Evolutionary conservation across 2,329 filamentous ascomycete genomes (phyloP).

Genomic region (Diaporthe citri): DNA sequence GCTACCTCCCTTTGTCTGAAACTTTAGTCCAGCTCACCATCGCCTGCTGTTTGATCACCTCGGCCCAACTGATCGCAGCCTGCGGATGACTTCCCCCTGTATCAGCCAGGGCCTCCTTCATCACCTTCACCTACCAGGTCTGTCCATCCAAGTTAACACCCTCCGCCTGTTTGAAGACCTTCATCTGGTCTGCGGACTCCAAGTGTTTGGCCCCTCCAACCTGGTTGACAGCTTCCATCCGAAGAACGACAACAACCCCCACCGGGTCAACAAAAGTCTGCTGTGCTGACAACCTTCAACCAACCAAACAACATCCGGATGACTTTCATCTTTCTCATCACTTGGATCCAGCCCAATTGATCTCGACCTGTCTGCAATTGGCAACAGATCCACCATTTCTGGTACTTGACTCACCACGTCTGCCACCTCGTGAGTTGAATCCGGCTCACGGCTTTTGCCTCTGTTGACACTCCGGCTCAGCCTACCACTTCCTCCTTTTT

Average conservation of each 20-base stretch:
- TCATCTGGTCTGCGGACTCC: not conserved
- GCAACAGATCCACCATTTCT: not conserved
- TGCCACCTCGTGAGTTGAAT: not conserved
- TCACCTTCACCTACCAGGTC: not conserved
- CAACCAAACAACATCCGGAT: not conserved
- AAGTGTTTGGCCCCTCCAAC: not conserved
- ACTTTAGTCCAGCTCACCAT: not conserved
- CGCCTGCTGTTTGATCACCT: not conserved
- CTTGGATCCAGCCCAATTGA: not conserved
- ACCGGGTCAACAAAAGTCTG: not conserved
- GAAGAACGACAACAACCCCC: too few relatives aligned
- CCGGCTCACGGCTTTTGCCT: not conserved
- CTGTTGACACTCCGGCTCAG: not conserved
- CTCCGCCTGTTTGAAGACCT: not conserved
- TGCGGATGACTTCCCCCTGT: not conserved
- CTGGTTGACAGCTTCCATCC: not conserved
- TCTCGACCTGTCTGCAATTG: not conserved
- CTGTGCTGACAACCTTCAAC: not conserved
- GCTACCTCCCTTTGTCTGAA: not conserved
- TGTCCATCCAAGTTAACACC: not conserved
- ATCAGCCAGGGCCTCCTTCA: not conserved
- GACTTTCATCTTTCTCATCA: not conserved
- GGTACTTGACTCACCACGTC: not conserved
- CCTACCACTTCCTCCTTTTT: too few relatives aligned
- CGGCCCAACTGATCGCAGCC: not conserved